Evolutionary conservation across 2,329 filamentous ascomycete genomes (phyloP), one percentile per base, ranked within the genome.

Genomic region (Ophiosphaerella korrae): DNA sequence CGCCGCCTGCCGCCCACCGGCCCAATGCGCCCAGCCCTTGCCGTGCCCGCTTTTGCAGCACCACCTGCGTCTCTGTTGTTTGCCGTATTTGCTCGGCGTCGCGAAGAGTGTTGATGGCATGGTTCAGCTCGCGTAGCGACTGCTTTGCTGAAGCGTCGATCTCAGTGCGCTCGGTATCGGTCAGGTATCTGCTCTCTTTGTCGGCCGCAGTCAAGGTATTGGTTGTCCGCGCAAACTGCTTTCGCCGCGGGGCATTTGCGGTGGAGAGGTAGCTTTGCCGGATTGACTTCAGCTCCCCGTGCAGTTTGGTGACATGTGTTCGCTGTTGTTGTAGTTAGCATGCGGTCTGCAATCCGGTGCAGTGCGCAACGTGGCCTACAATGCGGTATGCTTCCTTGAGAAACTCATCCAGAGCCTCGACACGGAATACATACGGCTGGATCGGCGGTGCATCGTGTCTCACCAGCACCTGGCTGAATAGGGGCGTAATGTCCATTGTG

Each of bases 381-480:
- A 97, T 97, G 71, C 88, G 85, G 76, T 96, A 94, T 45, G 94
- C 94, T 76, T 97, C 93, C 70, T 93, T 92, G 31, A 97, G 79
- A 71, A 97, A 99, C 65, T 89, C 88, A 71, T 97, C 90, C 43
- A 94, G 82, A 45, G 68, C 65, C 40, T 70, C 68, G 44, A 74
- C 64, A 52, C 70, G 70, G 55, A 74, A 77, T 9, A 66, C 67
- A 53, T 75, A 70, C 48, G 71, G 62, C 75, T 81, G 58, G 11
- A 82, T 79, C 7, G 79, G 75, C 24, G 77, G 76, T 38, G 82
- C 81, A 73, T 83, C 76, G 55, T 84, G 83, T 62, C 80, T 76
- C 64, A 82, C 81, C 21, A 93, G 81, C 40, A 88, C 80, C 70
- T 86, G 79, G 71, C 90, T 86, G 75, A 93, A 88, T 38, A 81